Evolutionary conservation across 176 grass and related monocot genomes (phyloP).

Genomic region (Otatea glauca): DNA sequence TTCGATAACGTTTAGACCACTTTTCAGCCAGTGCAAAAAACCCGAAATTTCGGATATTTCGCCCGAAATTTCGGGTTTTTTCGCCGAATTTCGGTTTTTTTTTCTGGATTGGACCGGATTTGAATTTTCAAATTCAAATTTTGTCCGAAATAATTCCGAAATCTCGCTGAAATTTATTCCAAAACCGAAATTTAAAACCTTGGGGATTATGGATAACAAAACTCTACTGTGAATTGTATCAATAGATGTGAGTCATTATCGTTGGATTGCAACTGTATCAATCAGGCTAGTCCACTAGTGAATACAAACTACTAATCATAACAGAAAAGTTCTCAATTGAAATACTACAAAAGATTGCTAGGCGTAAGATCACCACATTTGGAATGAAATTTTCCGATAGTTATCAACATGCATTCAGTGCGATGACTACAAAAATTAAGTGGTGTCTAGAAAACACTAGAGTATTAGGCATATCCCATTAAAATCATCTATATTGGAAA

Average conservation of each 20-base stretch:
- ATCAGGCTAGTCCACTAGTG: neutral
- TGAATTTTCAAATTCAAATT: too few species aligned
- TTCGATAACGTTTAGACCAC: too few species aligned
- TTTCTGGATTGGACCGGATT: too few species aligned
- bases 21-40: too few species aligned
- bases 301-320: neutral
- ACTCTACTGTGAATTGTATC: neutral
- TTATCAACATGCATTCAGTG: neutral
- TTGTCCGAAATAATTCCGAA: too few species aligned
- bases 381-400: neutral
- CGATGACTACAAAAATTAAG: neutral
- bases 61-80: too few species aligned
- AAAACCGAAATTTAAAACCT: too few species aligned
- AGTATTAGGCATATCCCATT: neutral
- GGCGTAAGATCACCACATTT: neutral
- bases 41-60: too few species aligned
- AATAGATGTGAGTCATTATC: neutral
- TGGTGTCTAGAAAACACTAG: neutral
- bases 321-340: neutral
- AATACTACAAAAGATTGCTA: neutral
- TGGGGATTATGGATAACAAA: neutral
- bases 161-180: too few species aligned
- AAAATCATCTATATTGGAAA: too few species aligned
- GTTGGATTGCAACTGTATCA: neutral
- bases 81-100: too few species aligned